Base-by-base conservation (phyloP, 2,329 filamentous ascomycete genomes). In the Pseudogymnoascus sp. region DNA sequence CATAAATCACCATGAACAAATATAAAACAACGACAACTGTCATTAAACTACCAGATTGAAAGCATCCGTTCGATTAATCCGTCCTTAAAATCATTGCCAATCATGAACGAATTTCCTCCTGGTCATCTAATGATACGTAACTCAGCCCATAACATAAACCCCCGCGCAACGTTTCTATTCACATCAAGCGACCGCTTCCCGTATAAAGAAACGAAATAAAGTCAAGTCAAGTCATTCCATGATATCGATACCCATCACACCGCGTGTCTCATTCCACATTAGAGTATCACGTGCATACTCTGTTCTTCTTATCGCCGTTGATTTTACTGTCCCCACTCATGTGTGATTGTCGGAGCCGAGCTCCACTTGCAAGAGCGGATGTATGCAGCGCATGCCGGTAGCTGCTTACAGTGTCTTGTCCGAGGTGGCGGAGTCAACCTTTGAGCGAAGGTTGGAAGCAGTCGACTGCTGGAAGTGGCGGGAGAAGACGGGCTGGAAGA, bases 401-500 rank as follows among this genome's bases (percentile, higher is more conserved):
- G 29, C 26, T 31, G 37, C 39, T 82, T 86, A 88, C 77, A 88
- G 85, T 71, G 80, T 78, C 79, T 87, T 90, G 80, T 88, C 84
- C 47, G 67, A 62, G 70, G 83, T 71, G 72, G 84, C 83, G 73
- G 88, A 84, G 73, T 93, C 91, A 76, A 88, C 91, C 84, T 95
- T 91, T 73, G 90, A 88, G 71, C 91, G 91, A 73, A 97, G 89
- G 80, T 91, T 90, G 76, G 91, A 86, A 72, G 92, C 89, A 73
- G 92, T 91, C 67, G 89, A 90, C 69, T 78, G 73, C 45, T 77
- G 74, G 84, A 97, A 99, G 87, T 97, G 96, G 78, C 92, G 91
- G 76, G 91, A 85, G 76, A 97, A 89, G 73, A 96, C 86, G 71
- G 95, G 95, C 75, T 90, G 86, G 76, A 99, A 79, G 85, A 97